Conservation (phyloP, 2,329 filamentous ascomycete genomes). For the Whalleya microplaca region DNA sequence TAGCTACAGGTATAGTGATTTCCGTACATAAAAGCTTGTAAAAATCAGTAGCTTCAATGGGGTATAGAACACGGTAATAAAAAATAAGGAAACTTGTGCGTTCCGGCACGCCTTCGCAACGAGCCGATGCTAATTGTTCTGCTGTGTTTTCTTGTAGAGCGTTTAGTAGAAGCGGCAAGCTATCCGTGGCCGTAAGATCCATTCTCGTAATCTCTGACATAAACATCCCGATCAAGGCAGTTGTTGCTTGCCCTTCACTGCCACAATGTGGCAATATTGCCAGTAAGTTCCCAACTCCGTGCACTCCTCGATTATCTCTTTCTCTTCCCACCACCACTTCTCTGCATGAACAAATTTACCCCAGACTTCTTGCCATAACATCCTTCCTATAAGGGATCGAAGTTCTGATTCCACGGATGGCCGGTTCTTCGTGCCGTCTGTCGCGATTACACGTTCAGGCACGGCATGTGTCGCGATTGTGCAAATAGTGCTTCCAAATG, state of each 20-base stretch:
- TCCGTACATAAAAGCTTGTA: slow-evolving; percentile 17
- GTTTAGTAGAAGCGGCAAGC: not conserved
- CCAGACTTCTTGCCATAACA: slow-evolving; percentile 67
- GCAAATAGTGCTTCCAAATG: slow-evolving; percentile 50
- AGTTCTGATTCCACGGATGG: slow-evolving; percentile 49
- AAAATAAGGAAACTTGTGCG: slow-evolving; percentile 3
- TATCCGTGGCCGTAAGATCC: not conserved
- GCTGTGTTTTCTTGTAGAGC: not conserved
- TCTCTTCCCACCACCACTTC: slow-evolving; percentile 67
- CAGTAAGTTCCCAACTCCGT: slow-evolving; percentile 57
- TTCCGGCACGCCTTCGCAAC: slow-evolving; percentile 4
- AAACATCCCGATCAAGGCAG: not conserved
- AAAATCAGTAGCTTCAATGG: slow-evolving; percentile 11
- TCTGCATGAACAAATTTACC: slow-evolving; percentile 53
- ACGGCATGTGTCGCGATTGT: slow-evolving; percentile 55
- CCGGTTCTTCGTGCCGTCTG: slow-evolving; percentile 31
- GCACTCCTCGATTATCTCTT: slow-evolving; percentile 58
- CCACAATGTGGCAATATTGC: slow-evolving; percentile 62
- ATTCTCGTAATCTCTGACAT: not conserved
- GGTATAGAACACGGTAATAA: slow-evolving; percentile 21
- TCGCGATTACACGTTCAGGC: slow-evolving; percentile 25
- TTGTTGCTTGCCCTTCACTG: slow-evolving; percentile 48
- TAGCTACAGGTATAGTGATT: slow-evolving; percentile 19
- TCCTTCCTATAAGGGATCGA: slow-evolving; percentile 55
- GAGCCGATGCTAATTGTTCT: slow-evolving; percentile 4